Evolutionary conservation across 768 basidiomycete species (phyloP), one percentile per base, ranked within the genome.

Genomic region (Saitozyma sp.): DNA sequence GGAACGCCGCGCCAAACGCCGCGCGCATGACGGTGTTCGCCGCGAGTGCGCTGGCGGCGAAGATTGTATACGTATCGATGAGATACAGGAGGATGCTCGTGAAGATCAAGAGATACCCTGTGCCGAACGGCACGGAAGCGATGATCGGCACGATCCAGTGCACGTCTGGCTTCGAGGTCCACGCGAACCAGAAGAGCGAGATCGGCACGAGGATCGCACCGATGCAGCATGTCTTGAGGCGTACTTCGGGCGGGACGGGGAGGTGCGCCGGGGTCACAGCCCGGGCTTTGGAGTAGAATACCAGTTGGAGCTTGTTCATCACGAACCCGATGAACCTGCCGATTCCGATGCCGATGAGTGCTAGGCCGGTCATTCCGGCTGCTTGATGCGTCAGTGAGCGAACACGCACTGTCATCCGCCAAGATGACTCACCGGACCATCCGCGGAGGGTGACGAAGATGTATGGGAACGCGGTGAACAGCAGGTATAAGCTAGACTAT

Each of bases 141-240:
- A 84, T 68, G 70, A 89, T 84, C 13, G 87, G 85, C 8, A 86
- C 84, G 59, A 87, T 83, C 84, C 85, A 88, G 67, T 84, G 88
- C 78, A 87, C 76, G 3, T 4, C 67, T 82, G 68, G 58, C 3
- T 63, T 43, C 11, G 62, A 64, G 6, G 66, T 68, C 86, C 86
- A 87, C 48, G 87, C 86, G 74, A 88, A 87, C 85, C 58, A 61
- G 50, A 68, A 64, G 14, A 88, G 77, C 1, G 86, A 85, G 52
- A 85, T 76, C 1, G 87, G 87, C 39, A 84, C 72, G 50, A 85
- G 71, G 2, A 85, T 62, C 2, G 82, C 85, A 16, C 85, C 86
- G 17, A 84, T 51, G 68, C 86, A 85, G 42, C 84, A 84, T 69
- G 84, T 82, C 67, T 86, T 85, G 60, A 89, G 74, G n/a, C 86